A percentile compares a stretch with the other conserved stretches of the same genome.
Evolutionary conservation across 805 yeast species (phyloP).

Genomic region (Monosporozyma aerobia): DNA sequence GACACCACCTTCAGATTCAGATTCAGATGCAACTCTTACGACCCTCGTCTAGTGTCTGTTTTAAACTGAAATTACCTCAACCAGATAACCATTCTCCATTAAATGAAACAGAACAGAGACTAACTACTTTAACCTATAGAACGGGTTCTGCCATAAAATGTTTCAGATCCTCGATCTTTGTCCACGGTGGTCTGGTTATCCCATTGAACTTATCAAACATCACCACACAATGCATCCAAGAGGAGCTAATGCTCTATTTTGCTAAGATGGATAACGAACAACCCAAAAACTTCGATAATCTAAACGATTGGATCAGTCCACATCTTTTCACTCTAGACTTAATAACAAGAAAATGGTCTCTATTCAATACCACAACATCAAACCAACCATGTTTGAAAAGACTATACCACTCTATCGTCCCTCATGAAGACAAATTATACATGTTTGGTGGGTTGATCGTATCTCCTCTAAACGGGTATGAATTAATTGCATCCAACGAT

Average conservation of each 20-base stretch:
- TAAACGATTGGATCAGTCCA: conserved; percentile 42
- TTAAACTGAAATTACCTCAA: conserved; percentile 47
- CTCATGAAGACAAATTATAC: conserved; percentile 42
- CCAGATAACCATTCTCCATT: not conserved
- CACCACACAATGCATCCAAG: conserved; percentile 33
- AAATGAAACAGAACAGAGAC: conserved; percentile 12
- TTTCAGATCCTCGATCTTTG: conserved; percentile 50
- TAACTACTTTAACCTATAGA: conserved; percentile 41
- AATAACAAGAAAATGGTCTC: conserved; percentile 49
- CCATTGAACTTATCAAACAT: conserved; percentile 41
- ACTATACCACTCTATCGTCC: conserved; percentile 50
- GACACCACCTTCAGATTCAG: too few relatives aligned
- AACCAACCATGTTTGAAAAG: conserved; percentile 26
- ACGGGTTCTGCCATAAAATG: conserved; percentile 59
- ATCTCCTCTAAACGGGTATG: conserved; percentile 29
- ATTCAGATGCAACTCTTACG: conserved; percentile 48
- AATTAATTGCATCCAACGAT: conserved; percentile 46
- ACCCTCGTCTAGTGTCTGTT: conserved; percentile 56
- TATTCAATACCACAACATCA: not conserved
- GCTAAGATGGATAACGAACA: conserved; percentile 17
- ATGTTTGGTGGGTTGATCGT: conserved; percentile 57
- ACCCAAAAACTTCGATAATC: conserved; percentile 17
- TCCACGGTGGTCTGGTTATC: conserved; percentile 59
- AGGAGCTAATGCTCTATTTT: conserved; percentile 31
- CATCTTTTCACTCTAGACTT: conserved; percentile 55